These are phyloP conservation scores for Candida anglica DNA, from an alignment of 805 yeast species.

Conservation along the genomic window DNA sequence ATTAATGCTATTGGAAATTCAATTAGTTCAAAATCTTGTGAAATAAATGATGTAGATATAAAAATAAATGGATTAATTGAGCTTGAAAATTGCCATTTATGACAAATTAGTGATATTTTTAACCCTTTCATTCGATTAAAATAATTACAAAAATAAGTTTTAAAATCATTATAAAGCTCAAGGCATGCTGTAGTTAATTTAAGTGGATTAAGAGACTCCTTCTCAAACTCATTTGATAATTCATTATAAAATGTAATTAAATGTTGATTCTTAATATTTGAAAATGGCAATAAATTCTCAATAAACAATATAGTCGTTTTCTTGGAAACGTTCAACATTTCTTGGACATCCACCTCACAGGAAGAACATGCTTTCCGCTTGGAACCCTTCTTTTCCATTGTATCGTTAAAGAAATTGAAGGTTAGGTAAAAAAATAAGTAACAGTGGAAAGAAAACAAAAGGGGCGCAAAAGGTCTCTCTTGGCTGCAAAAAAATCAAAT, in stretches of 20 bases:
- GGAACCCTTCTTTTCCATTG: background rate
- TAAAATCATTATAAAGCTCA: slow-evolving; percentile 13
- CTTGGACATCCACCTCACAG: no score
- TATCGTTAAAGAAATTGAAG: background rate
- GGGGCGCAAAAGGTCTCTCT: background rate
- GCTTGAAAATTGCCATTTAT: slow-evolving; percentile 14
- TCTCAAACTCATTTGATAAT: background rate
- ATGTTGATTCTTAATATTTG: slow-evolving; percentile 10
- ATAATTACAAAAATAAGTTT: slow-evolving; percentile 13
- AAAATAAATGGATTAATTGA: slow-evolving; percentile 12
- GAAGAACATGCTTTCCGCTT: background rate
- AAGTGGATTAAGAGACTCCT: background rate
- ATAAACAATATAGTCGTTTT: slow-evolving; percentile 13
- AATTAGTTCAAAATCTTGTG: slow-evolving; percentile 11
- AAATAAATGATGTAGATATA: slow-evolving; percentile 15
- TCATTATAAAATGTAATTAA: slow-evolving; percentile 9
- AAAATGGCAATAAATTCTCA: slow-evolving; percentile 19
- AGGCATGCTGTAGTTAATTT: background rate
- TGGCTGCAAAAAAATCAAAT: background rate
- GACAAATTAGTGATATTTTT: slow-evolving; percentile 15
- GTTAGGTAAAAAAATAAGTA: background rate
- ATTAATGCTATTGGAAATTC: slow-evolving; percentile 19
- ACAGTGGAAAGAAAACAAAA: background rate
- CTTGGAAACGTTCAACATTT: no score
- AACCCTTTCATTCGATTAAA: slow-evolving; percentile 9